Evolutionary conservation across 2,329 filamentous ascomycete genomes (phyloP).

Genomic region (Cercospora sojina): DNA sequence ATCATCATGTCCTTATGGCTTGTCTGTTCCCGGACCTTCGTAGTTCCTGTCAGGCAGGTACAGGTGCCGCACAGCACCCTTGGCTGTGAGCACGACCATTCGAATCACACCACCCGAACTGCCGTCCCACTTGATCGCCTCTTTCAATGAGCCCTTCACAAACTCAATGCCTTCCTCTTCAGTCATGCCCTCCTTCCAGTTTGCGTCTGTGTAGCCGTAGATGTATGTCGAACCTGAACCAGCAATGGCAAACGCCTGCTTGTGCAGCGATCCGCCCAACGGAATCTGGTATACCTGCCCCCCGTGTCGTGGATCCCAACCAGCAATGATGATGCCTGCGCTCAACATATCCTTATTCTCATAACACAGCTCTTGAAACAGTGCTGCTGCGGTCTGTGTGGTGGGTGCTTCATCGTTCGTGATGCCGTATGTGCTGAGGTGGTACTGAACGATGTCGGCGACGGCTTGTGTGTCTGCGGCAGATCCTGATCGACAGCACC

Average conservation of each 20-base stretch:
- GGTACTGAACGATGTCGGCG: conserved; percentile 96
- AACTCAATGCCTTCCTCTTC: conserved; percentile 88
- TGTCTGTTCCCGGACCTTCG: conserved; percentile 62
- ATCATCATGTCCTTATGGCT: conserved; percentile 26
- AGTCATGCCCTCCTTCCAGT: conserved; percentile 95
- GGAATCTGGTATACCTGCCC: conserved; percentile 98
- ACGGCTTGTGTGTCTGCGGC: conserved; percentile 97
- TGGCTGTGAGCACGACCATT: conserved; percentile 90
- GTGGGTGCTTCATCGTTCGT: conserved; percentile 86
- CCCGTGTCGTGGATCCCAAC: conserved; percentile 91
- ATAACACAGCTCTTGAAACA: conserved; percentile 98
- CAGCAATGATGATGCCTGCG: conserved; percentile 97
- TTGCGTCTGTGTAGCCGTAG: conserved; percentile 95
- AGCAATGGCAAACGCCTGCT: conserved; percentile 92
- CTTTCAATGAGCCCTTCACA: conserved; percentile 83
- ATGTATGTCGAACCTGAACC: conserved; percentile 98
- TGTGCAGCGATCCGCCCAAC: conserved; percentile 93
- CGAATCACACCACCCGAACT: conserved; percentile 97
- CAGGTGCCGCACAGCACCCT: conserved; percentile 87
- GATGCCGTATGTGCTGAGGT: conserved; percentile 89
- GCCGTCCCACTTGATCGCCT: conserved; percentile 99
- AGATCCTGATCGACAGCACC: conserved; percentile 97
- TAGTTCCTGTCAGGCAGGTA: conserved; percentile 94
- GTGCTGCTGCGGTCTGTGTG: conserved; percentile 88
- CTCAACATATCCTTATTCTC: conserved; percentile 93